Conservation (phyloP, 106 monocot genomes). For the Cymbidium sinense region DNA sequence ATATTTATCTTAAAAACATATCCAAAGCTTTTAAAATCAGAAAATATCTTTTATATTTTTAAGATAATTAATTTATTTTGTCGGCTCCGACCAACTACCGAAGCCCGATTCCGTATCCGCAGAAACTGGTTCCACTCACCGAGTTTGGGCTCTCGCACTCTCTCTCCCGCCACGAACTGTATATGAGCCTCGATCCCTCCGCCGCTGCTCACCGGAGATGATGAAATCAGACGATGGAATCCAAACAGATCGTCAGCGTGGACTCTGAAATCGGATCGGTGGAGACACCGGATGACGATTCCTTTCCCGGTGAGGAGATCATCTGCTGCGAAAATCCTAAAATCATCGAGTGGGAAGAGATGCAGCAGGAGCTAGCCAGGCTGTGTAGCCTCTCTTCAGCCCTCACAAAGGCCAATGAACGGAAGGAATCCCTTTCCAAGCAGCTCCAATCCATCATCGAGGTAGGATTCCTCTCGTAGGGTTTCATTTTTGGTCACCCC, state of each 20-base stretch:
- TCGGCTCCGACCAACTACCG: too few relatives aligned
- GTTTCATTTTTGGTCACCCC: not conserved
- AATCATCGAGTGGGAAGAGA: constrained; percentile 81
- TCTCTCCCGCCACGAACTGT: not conserved
- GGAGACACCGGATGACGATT: constrained; percentile 8
- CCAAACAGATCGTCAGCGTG: not conserved
- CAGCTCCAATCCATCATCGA: constrained; percentile 47
- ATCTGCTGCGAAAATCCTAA: constrained; percentile 38
- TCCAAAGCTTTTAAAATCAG: too few relatives aligned
- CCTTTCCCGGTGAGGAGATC: constrained; percentile 15
- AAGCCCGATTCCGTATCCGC: too few relatives aligned
- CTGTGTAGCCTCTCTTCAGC: constrained; percentile 77
- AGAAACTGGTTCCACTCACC: too few relatives aligned
- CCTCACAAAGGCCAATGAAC: constrained; percentile 46
- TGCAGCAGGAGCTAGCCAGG: constrained; percentile 89
- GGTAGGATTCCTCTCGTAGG: constrained; percentile 26
- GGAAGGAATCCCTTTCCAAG: constrained; percentile 48
- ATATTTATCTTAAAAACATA: too few relatives aligned
- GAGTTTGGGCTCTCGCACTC: not conserved
- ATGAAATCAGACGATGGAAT: constrained; percentile 9
- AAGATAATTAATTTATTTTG: too few relatives aligned
- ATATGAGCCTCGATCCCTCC: not conserved
- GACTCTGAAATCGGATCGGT: not conserved
- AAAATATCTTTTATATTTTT: too few relatives aligned
- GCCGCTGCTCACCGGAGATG: not conserved